Base-by-base conservation (phyloP, 768 basidiomycete species). In the Nidularia sp. region DNA sequence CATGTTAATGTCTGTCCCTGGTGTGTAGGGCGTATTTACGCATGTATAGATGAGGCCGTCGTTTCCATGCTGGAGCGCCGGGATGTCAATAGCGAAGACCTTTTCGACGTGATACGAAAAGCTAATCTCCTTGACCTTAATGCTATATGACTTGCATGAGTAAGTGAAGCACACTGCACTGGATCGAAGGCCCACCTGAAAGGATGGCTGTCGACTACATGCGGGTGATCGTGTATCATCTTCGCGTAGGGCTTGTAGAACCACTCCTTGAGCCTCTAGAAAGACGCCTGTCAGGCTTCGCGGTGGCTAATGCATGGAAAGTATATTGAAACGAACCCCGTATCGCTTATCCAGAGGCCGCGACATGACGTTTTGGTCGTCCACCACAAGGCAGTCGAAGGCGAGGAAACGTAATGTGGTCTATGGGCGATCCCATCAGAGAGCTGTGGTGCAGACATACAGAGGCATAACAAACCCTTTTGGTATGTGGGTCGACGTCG, bases 11-110 rank as follows among this genome's bases (percentile, higher is more conserved):
- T 99, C 97, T 8, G 97, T 98, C 2, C 80, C 79, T 25, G 90
- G 93, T 1, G 83, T 74, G 60, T 99, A 99, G 0, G 83, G 82
- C 5, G 93, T 82, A 63, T 80, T 88, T 7, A 88, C 91, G 60
- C 90, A 89, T 1, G 97, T 98, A 66, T 98, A 99, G 60, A 99
- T 96, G 52, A 99, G 82, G 0, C 97, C 97, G 60, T 99, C 97
- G 55, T 89, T 95, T 3, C 84, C 93, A 62, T 99, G 97, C 57
- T 93, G 86, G 5, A 98, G 72, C 10, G 75, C 75, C 4, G 94
- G 91, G 45, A 99, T 87, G 55, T 94, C 89, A 47, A 86, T 75
- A 32, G 77, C 75, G 62, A 98, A 89, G 10, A 98, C 93, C 52
- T 88, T 83, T 50, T 92, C 87, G 49, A 94, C 83, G 51, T 85